Evolutionary conservation across 371 early-diverging fungal genomes (phyloP), one percentile per base, ranked within the genome.

Genomic region (Chytridium lagenaria): DNA sequence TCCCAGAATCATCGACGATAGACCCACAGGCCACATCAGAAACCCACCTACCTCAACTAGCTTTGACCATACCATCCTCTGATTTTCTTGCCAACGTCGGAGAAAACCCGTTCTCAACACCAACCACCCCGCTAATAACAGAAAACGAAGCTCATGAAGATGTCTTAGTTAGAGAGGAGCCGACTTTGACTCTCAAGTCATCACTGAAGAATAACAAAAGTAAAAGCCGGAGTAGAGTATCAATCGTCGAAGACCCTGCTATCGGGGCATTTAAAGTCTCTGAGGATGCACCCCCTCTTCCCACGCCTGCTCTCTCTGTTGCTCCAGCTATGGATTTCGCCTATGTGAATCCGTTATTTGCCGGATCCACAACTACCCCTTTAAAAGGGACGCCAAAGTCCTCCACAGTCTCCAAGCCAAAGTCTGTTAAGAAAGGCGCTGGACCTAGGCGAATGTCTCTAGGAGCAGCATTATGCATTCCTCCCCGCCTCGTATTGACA

Each of bases 381-480:
- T 5, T 52, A 5, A 5, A 10, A 12, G n/a, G 16, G 5, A 26
- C 55, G 55, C 55, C 55, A 26, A 44, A 19, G 44, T 7, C 55
- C 12, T 61, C 63, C 2, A 34, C 63, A 3, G 36, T 33, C 10
- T 5, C 16, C 7, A 2, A 15, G 63, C 3, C 33, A 61, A 36
- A 12, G 63, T 30, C 16, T 7, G 26, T 34, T 15, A 61, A 61
- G 34, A 28, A 22, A 70, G 7, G 5, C 15, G 72, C 44, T 1
- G 59, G 49, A 0, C 57, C 71, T 16, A 67, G 82, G 22, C 50
- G 80, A 37, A 79, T 82, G 80, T 82, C 83, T 12, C 50, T 82
- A 15, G 83, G 83, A 2, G 83, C 77, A 0, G 83, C 83, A 2
- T 55, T 82, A 23, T 82, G 83, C 65, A 82, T 82, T 26, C 83